phyloP scores from a whole-genome alignment of 164 flowering plant species.

The Vitis rotundifolia region DNA sequence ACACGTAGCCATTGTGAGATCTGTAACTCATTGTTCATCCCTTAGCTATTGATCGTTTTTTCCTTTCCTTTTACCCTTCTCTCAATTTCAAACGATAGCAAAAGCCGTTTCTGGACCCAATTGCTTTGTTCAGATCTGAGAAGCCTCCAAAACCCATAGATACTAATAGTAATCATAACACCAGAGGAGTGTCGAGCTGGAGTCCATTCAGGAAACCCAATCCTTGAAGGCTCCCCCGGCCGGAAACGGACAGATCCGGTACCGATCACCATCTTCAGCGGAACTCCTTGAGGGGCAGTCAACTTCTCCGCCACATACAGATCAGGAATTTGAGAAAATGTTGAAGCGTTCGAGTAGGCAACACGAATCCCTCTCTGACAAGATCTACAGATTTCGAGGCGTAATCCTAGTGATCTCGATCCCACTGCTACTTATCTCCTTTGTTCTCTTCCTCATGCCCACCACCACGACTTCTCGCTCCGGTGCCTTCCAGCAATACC shows the following conservation, averaged over 20 bases:
- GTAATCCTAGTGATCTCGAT: conserved; percentile 54
- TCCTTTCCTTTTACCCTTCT: no score
- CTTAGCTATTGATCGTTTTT: no score
- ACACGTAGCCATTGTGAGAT: no score
- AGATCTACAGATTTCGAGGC: conserved; percentile 62
- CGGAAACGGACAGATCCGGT: conserved; percentile 90
- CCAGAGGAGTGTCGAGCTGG: conserved; percentile 41
- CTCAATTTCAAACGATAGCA: no score
- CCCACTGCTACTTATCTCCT: conserved; percentile 64
- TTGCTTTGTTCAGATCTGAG: no score
- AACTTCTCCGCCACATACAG: conserved; percentile 1
- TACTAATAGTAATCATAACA: no score
- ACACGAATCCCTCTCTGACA: conserved; percentile 55
- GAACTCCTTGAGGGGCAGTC: conserved; percentile 65
- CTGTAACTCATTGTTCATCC: no score
- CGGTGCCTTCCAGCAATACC: conserved; percentile 13
- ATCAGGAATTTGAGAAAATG: conserved; percentile 18
- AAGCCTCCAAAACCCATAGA: no score
- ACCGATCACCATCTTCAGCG: conserved; percentile 82
- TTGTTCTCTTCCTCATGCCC: conserved; percentile 74
- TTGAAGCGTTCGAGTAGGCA: conserved; percentile 34
- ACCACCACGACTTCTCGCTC: conserved; percentile 25
- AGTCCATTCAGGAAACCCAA: conserved; percentile 54
- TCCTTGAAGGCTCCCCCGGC: conserved; percentile 41
- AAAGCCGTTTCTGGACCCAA: no score